Evolutionary conservation across 1,284 basidiomycete genomes (phyloP).

Genomic region (Ganoderma boninense): DNA sequence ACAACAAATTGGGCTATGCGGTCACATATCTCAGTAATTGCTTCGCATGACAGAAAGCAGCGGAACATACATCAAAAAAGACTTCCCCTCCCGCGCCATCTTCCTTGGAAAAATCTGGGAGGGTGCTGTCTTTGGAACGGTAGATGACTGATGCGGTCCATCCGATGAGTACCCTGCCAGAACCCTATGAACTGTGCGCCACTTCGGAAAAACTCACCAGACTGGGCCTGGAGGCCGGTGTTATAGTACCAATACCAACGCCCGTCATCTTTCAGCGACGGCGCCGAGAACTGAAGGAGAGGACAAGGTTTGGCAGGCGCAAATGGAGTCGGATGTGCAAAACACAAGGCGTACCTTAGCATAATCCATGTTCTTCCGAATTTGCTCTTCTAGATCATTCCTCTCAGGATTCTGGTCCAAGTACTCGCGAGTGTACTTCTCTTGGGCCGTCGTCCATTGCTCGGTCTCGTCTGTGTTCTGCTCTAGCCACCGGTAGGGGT

Average conservation of each 20-base stretch:
- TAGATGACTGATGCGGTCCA: constrained; percentile 58
- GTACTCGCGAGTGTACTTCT: constrained; percentile 64
- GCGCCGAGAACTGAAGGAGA: constrained; percentile 62
- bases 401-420: constrained; percentile 69
- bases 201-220: constrained; percentile 49
- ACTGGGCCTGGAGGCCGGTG: constrained; percentile 73
- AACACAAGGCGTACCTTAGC: constrained; percentile 58
- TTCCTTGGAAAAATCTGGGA: constrained; percentile 59
- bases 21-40: background rate
- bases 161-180: constrained; percentile 15
- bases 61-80: constrained; percentile 73
- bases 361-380: constrained; percentile 74
- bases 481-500: constrained; percentile 83
- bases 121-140: constrained; percentile 62
- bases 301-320: background rate
- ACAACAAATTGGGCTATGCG: constrained; percentile 70
- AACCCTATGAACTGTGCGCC: constrained; percentile 11
- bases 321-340: constrained; percentile 17
- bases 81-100: constrained; percentile 63
- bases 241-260: constrained; percentile 85
- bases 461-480: constrained; percentile 67
- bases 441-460: constrained; percentile 71
- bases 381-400: constrained; percentile 62
- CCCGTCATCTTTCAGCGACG: constrained; percentile 66
- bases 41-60: constrained; percentile 15